Evolutionary conservation across 1,284 basidiomycete genomes (phyloP).

Genomic region (Ustilago loliicola): DNA sequence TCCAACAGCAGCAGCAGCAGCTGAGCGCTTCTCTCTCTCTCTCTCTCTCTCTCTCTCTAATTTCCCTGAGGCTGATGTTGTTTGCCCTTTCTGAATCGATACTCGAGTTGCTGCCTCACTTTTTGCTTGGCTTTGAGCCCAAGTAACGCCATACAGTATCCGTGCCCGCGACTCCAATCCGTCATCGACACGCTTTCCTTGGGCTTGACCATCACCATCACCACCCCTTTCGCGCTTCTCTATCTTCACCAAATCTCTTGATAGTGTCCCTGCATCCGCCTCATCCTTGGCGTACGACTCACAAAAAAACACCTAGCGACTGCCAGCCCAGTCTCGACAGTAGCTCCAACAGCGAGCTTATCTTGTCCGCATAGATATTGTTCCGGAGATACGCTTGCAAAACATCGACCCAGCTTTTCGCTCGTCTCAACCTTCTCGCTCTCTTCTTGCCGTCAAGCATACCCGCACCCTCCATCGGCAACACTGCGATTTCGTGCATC

Average conservation of each 20-base stretch:
- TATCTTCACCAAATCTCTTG: not conserved
- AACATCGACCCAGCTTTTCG: constrained; percentile 11
- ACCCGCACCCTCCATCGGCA: not conserved
- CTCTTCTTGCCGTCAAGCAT: not conserved
- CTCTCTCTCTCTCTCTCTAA: not conserved
- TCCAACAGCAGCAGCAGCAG: too few species aligned
- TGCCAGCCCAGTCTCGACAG: constrained; percentile 10
- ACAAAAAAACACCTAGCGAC: not conserved
- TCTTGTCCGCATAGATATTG: constrained; percentile 14
- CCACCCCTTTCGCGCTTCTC: not conserved
- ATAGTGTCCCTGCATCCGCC: not conserved
- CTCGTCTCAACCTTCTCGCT: constrained; percentile 1
- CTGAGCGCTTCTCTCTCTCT: not conserved
- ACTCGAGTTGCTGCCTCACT: constrained; percentile 7
- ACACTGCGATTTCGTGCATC: constrained; percentile 8
- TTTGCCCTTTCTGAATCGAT: not conserved
- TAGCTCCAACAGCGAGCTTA: constrained; percentile 4
- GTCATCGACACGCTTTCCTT: constrained; percentile 1
- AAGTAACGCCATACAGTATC: constrained; percentile 22
- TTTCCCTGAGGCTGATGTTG: not conserved
- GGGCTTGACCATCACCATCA: not conserved
- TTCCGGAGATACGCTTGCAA: constrained; percentile 2
- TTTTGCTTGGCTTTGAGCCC: not conserved
- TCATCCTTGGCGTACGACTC: not conserved
- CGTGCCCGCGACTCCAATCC: constrained; percentile 11